phyloP scores from a whole-genome alignment of 2,329 filamentous ascomycete species.

The Colletotrichum karsti region DNA sequence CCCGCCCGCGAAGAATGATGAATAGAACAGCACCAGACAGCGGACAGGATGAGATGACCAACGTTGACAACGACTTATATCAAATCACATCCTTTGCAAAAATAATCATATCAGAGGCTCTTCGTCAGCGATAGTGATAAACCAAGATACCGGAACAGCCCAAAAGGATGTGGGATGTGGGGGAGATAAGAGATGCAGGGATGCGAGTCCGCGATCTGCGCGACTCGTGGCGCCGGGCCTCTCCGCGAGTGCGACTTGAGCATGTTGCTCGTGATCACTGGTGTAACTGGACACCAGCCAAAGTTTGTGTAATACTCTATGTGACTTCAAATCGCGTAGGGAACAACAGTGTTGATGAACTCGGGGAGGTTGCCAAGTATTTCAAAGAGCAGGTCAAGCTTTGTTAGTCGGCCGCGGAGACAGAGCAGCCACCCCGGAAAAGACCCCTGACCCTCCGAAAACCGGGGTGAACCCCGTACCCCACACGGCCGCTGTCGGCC shows the following conservation, averaged over 20 bases:
- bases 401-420: too few species aligned
- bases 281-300: background rate
- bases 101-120: background rate
- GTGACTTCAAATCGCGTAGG: too few species aligned
- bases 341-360: background rate
- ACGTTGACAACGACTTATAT: conserved; percentile 4
- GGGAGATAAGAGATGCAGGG: conserved; percentile 25
- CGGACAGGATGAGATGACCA: background rate
- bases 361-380: too few species aligned
- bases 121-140: background rate
- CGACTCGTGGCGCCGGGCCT: background rate
- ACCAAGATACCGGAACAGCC: conserved; percentile 1
- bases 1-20: background rate
- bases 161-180: background rate
- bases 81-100: background rate
- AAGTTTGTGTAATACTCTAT: too few species aligned
- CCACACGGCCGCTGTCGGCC: conserved; percentile 19
- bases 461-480: conserved; percentile 9
- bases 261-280: background rate
- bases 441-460: background rate
- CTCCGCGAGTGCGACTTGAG: background rate
- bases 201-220: background rate
- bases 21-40: background rate
- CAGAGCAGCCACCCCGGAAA: background rate
- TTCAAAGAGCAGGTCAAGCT: too few species aligned